A percentile compares a stretch with the other conserved stretches of the same genome.
These are phyloP conservation scores for Ziziphus jujuba DNA, from an alignment of 306 rosid genomes.

Conservation along the genomic window DNA sequence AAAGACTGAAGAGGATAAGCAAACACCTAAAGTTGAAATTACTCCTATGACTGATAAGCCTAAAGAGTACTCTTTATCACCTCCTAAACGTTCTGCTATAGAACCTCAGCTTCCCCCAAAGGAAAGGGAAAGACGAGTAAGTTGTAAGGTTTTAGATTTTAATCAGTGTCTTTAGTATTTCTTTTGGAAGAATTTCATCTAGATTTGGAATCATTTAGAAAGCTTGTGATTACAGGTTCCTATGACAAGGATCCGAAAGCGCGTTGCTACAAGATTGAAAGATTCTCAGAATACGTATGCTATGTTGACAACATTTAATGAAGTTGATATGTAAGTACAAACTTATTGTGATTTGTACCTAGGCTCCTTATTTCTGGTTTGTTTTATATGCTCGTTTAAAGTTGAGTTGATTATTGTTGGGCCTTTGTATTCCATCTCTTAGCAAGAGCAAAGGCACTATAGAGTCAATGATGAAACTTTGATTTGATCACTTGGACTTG, in stretches of 20 bases:
- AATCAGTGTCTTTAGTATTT: background rate
- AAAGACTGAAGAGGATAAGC: slow-evolving; percentile 42
- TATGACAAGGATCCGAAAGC: slow-evolving; percentile 76
- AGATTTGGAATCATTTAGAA: slow-evolving; percentile 11
- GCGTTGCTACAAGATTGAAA: slow-evolving; percentile 71
- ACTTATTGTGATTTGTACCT: slow-evolving; percentile 7
- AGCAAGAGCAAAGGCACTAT: background rate
- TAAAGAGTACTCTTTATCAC: slow-evolving; percentile 38
- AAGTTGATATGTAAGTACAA: slow-evolving; percentile 74
- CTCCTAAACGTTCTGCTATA: slow-evolving; percentile 52
- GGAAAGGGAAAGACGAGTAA: slow-evolving; percentile 79
- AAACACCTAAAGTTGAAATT: slow-evolving; percentile 53
- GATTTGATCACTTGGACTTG: background rate
- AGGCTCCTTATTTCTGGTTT: background rate
- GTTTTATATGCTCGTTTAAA: slow-evolving; percentile 1
- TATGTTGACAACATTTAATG: slow-evolving; percentile 83
- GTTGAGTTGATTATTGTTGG: slow-evolving; percentile 16
- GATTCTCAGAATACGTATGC: slow-evolving; percentile 90
- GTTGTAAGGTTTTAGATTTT: slow-evolving; percentile 15
- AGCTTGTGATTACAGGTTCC: slow-evolving; percentile 57
- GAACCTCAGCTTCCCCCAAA: slow-evolving; percentile 87
- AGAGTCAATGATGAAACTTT: background rate
- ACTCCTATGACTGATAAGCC: slow-evolving; percentile 41
- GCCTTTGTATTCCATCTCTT: background rate
- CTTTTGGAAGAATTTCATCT: background rate